Evolutionary conservation across 805 yeast species (phyloP), one percentile per base, ranked within the genome.

Genomic region (Zygotorulaspora chibaensis): DNA sequence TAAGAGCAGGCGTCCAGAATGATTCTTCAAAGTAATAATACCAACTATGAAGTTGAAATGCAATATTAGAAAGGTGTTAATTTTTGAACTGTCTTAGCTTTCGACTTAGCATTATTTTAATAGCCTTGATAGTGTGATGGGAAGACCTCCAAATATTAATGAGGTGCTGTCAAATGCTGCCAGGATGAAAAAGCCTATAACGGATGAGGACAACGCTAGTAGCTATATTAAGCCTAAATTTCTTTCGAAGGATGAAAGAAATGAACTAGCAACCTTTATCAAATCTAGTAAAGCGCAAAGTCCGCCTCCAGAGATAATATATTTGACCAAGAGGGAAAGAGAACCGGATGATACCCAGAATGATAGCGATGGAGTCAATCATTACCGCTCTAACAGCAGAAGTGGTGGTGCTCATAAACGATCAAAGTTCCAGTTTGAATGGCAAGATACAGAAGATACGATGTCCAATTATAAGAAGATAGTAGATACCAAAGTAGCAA

Each of bases 401-500:
- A 38, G 27, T 18, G 36, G 5, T 4, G 8, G 33, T 5, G 3
- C 36, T 13, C n/a, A 33, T 8, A 46, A 43, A 23, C 39, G 53
- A 3, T 20, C 49, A 1, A 75, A 73, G 53, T 86, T 84, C 63
- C 69, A 72, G 8, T 86, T 87, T 62, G 83, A 76, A 10, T 87
- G 96, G 95, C 73, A 74, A 47, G 69, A 65, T 1, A 69, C 70
- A 0, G 93, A 85, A 11, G 96, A 87, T 58, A 85, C 95, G 0
- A 58, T 79, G 0, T 50, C 52, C 0, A 66, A 65, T 1, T 72
- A 68, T 45, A 68, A 68, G 41, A 80, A 83, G 0, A 49, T 63
- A 10, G 49, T 60, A 74, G 15, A 69, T 67, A 11, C 57, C 2
- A 51, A 42, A 8, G 54, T 49, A 2, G 43, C 50, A 25, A 48